These are phyloP conservation scores for Mrakia blollopis DNA, from an alignment of 768 basidiomycete genomes.

Conservation along the genomic window DNA sequence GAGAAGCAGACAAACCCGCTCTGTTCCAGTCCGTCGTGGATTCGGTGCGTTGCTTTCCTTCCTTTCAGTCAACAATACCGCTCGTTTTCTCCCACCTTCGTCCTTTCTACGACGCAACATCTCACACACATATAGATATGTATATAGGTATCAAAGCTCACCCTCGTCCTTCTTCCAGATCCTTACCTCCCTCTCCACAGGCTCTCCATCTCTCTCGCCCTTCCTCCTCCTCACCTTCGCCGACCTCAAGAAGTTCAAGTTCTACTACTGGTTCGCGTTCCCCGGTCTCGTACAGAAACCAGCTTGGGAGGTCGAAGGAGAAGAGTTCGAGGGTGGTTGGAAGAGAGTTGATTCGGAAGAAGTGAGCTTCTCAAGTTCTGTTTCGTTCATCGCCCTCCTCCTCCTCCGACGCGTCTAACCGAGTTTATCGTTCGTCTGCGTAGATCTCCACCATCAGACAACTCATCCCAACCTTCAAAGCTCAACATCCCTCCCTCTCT, in stretches of 20 bases:
- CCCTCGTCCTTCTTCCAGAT: constrained; percentile 11
- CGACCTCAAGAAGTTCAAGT: constrained; percentile 96
- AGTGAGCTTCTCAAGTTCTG: neutral
- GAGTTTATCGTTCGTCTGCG: neutral
- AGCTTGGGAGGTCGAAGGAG: constrained; percentile 71
- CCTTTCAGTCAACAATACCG: neutral
- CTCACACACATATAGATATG: too few species aligned
- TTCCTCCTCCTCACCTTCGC: constrained; percentile 92
- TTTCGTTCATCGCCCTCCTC: neutral
- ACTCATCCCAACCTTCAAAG: constrained; percentile 9
- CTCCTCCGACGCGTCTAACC: too few species aligned
- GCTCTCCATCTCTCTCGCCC: constrained; percentile 40
- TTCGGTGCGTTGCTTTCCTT: constrained; percentile 50
- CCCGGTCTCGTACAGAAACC: constrained; percentile 87
- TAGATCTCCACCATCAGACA: constrained; percentile 10
- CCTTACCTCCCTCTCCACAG: constrained; percentile 51
- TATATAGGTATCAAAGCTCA: too few species aligned
- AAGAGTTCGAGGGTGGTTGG: constrained; percentile 58
- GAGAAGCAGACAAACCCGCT: constrained; percentile 77
- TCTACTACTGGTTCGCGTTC: constrained; percentile 97
- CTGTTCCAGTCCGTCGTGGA: constrained; percentile 69
- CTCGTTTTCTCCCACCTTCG: too few species aligned
- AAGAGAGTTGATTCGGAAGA: constrained; percentile 50
- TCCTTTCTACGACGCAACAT: neutral
- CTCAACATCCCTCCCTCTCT: neutral